Evolutionary conservation across 225 moss, liverwort and hornwort genomes (phyloP).

Genomic region (Sphagnum tenellum): DNA sequence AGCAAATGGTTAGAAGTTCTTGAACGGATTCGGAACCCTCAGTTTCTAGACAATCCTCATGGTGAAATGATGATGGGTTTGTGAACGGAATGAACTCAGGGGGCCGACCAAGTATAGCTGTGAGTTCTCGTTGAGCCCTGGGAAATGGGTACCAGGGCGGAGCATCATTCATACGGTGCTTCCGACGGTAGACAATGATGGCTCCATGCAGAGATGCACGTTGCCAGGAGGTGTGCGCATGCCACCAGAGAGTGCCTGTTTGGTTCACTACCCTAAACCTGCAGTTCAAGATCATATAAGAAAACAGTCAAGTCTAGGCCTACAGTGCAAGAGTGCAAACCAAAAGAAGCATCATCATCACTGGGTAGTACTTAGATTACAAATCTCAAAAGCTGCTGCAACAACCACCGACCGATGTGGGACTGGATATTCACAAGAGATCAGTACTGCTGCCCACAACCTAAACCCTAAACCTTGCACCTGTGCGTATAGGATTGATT

Average conservation of each 20-base stretch:
- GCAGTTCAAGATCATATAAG: neutral
- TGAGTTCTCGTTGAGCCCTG: slow-evolving; percentile 23
- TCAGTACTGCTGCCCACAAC: neutral
- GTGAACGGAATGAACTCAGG: too few relatives aligned
- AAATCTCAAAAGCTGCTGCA: neutral
- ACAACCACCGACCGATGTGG: neutral
- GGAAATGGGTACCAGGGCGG: slow-evolving; percentile 22
- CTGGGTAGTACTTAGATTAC: too few relatives aligned
- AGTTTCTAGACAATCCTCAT: too few relatives aligned
- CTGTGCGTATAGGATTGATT: slow-evolving; percentile 35
- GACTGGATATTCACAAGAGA: neutral
- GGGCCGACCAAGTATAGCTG: slow-evolving; percentile 31
- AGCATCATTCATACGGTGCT: neutral
- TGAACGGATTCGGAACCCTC: too few relatives aligned
- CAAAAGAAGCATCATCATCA: neutral
- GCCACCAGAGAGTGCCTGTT: slow-evolving; percentile 56
- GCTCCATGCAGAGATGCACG: slow-evolving; percentile 46
- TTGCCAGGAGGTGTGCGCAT: slow-evolving; percentile 49
- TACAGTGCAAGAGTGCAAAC: too few relatives aligned
- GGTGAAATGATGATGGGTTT: too few relatives aligned
- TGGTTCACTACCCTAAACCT: slow-evolving; percentile 44
- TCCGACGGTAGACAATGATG: slow-evolving; percentile 32
- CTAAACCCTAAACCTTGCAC: slow-evolving; percentile 7
- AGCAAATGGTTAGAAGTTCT: too few relatives aligned
- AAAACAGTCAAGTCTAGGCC: too few relatives aligned